Base-by-base conservation (phyloP, 1,284 basidiomycete genomes). In the Ustilago cynodontis region DNA sequence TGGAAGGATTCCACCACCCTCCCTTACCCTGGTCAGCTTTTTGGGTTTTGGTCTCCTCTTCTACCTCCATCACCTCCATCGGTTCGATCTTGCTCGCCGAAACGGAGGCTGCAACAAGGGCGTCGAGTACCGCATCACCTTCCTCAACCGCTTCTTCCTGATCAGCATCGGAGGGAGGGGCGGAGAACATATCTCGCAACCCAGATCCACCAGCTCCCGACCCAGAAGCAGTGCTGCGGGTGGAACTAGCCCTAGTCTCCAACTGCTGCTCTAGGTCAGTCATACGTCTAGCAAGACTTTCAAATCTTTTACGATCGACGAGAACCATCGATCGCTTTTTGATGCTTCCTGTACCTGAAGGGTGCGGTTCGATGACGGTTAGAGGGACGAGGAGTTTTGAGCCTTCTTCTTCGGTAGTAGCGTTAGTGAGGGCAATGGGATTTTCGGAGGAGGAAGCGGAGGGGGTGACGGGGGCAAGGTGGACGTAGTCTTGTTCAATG, bases 311-410 rank as follows among this genome's bases (percentile, higher is more conserved):
- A 2, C 81, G 75, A 47, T 82, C 81, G 26, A 82, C 81, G 1
- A 82, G 53, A 8, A 82, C 79, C 80, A 82, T 80, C 26, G 74
- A 78, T 2, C 77, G 70, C 49, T 80, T 80, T 65, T 65, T 70
- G 65, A 81, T 77, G 33, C 69, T 74, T 11, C 81, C 81, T 39
- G 75, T 81, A 14, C 81, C 81, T 9, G 77, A 79, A 11, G 77
- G 72, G 28, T 77, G 68, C 10, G 79, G 69, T 56, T 67, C 74
- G 28, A 82, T 50, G 16, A 59, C 59, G 7, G 79, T 81, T 3
- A 82, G 45, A 0, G 81, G 81, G 1, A 82, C 73, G 8, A 67
- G 59, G 2, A 82, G n/a, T 41, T 80, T 55, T 18, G 66, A 45
- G 0, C 8, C 39, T 14, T 31, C 4, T 4, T 2, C 51, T 33